phyloP scores from a whole-genome alignment of 768 basidiomycete genomes.

The Podaxis sp. region DNA sequence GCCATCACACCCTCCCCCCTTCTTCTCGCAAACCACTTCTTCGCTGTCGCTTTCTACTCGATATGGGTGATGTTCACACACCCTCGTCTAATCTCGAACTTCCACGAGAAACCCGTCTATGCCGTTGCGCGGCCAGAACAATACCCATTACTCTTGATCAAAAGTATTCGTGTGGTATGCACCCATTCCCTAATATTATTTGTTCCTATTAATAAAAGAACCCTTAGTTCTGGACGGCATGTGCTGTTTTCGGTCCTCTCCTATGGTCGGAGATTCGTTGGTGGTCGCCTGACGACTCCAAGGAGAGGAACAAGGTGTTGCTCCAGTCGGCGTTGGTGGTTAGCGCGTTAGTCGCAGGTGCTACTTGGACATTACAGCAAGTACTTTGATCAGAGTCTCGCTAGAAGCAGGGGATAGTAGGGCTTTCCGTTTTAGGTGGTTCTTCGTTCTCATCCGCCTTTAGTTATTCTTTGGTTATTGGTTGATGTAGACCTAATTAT shows the following conservation, averaged over 20 bases:
- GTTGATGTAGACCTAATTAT: background rate
- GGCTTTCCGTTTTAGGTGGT: background rate
- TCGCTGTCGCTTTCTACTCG: slow-evolving; percentile 92
- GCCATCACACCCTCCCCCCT: slow-evolving; percentile 82
- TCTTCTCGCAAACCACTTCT: slow-evolving; percentile 89
- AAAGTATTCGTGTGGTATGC: slow-evolving; percentile 72
- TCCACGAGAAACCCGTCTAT: slow-evolving; percentile 37
- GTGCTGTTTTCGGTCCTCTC: slow-evolving; percentile 84
- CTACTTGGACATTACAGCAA: slow-evolving; percentile 5
- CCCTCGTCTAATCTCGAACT: slow-evolving; percentile 26
- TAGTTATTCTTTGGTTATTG: background rate
- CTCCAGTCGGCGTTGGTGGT: background rate
- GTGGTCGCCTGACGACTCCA: slow-evolving; percentile 47
- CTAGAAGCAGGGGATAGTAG: background rate
- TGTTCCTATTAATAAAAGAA: slow-evolving; percentile 6
- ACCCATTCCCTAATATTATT: slow-evolving; percentile 8
- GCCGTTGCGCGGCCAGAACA: slow-evolving; percentile 49
- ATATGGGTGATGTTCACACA: slow-evolving; percentile 87
- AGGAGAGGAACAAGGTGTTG: slow-evolving; percentile 12
- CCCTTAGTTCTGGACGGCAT: slow-evolving; percentile 83
- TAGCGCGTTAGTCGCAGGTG: background rate
- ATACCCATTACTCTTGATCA: slow-evolving; percentile 67
- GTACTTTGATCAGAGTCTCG: no score
- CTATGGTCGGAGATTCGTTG: slow-evolving; percentile 86
- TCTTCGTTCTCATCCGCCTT: background rate